These are phyloP conservation scores for Colletotrichum liriopes DNA, from an alignment of 2,329 filamentous ascomycete species.

Conservation along the genomic window DNA sequence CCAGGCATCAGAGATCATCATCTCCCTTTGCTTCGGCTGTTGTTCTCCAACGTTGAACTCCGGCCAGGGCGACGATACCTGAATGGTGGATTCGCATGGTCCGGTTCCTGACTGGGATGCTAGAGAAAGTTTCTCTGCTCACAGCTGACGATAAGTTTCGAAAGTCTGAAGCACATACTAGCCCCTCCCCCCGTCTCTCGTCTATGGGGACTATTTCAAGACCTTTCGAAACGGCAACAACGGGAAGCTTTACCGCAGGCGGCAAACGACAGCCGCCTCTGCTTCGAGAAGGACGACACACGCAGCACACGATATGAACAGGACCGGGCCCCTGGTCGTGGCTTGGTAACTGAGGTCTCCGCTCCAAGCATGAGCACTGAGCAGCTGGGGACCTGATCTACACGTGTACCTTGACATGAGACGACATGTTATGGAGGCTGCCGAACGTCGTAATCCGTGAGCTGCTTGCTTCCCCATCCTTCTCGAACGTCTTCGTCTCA, in stretches of 20 bases:
- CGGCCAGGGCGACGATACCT: background rate
- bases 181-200: background rate
- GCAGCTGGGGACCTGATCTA: constrained; percentile 27
- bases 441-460: background rate
- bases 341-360: constrained; percentile 20
- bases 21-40: constrained; percentile 1
- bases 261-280: constrained; percentile 2
- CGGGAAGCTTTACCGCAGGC: background rate
- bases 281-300: constrained; percentile 1
- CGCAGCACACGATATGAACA: background rate
- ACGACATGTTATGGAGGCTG: constrained; percentile 20
- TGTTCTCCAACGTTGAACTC: constrained; percentile 29
- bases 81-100: background rate
- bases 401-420: constrained; percentile 29
- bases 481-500: constrained; percentile 37
- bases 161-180: background rate
- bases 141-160: background rate
- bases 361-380: constrained; percentile 24
- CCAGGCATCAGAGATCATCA: constrained; percentile 11
- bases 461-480: constrained; percentile 15
- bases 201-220: constrained; percentile 17
- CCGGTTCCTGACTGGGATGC: background rate
- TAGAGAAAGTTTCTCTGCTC: background rate
- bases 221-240: constrained; percentile 34
- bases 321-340: constrained; percentile 1